These are phyloP conservation scores for Pezicula neosporulosa DNA, from an alignment of 2,329 filamentous ascomycete genomes.

Conservation along the genomic window DNA sequence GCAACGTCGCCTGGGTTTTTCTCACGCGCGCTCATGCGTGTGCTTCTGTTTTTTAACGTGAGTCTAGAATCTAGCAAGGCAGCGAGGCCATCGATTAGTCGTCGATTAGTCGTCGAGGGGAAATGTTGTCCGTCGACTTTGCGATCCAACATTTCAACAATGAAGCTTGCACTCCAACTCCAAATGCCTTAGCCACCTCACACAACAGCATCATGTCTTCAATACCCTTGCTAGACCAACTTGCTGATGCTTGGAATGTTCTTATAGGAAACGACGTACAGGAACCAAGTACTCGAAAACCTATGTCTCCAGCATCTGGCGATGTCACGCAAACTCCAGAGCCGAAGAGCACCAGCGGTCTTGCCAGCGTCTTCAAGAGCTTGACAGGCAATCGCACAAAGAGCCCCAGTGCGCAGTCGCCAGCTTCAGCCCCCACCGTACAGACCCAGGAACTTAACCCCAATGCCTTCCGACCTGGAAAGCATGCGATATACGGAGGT, in stretches of 20 bases:
- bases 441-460: constrained; percentile 40
- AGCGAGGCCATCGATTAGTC: not conserved
- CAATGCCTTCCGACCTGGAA: constrained; percentile 28
- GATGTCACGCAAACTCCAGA: constrained; percentile 54
- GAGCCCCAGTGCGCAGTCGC: constrained; percentile 36
- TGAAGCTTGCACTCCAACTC: no score
- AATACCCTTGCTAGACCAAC: not conserved
- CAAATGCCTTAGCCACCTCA: no score
- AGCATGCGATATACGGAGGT: constrained; percentile 34
- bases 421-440: constrained; percentile 32
- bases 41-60: constrained; percentile 2
- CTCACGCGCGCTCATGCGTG: constrained; percentile 6
- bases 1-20: constrained; percentile 2
- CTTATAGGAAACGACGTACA: not conserved
- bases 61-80: not conserved
- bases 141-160: not conserved
- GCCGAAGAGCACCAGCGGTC: constrained; percentile 49
- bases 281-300: constrained; percentile 13
- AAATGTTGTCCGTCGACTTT: not conserved
- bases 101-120: not conserved
- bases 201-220: not conserved
- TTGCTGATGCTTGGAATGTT: not conserved
- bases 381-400: constrained; percentile 52
- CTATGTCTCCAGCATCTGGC: constrained; percentile 59
- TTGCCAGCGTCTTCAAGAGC: constrained; percentile 62